phyloP scores from a whole-genome alignment of 257 asterid species.

The Solanum medicagineum region DNA sequence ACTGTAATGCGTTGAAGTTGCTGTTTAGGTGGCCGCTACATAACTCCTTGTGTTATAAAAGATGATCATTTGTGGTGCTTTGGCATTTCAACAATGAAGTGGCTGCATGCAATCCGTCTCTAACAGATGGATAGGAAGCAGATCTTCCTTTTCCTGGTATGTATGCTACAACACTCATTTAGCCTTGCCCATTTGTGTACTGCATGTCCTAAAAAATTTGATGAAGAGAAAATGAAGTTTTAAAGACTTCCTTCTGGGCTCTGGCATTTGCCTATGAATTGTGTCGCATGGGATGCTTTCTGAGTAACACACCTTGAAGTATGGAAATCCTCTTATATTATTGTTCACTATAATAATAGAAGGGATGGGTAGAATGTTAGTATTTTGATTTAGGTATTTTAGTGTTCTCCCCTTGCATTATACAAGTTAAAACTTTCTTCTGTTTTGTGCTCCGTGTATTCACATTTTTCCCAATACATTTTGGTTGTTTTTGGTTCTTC shows the following conservation, averaged over 20 bases:
- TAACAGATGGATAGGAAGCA: not conserved
- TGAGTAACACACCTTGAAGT: not conserved
- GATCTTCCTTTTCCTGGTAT: not conserved
- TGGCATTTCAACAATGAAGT: not conserved
- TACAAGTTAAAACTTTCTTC: not conserved
- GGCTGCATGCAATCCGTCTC: not conserved
- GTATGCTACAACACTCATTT: not conserved
- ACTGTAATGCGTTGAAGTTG: not conserved
- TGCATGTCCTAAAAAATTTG: not conserved
- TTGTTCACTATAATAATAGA: not conserved
- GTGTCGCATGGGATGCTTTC: not conserved
- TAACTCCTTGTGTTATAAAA: not conserved
- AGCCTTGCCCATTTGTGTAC: not conserved
- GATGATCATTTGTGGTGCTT: not conserved
- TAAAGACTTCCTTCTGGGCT: not conserved
- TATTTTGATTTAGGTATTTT: not conserved
- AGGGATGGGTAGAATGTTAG: not conserved
- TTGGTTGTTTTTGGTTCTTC: not conserved
- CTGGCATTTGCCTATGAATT: not conserved
- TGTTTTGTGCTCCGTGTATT: not conserved
- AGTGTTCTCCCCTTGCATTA: not conserved
- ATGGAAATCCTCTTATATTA: not conserved
- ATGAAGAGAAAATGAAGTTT: not conserved
- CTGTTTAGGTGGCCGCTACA: not conserved
- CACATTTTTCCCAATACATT: not conserved